Percentiles rank a stretch among this genome's conserved stretches.
These are phyloP conservation scores for Rugonectria rugulosa DNA, from an alignment of 2,329 filamentous ascomycete species.

Conservation along the genomic window DNA sequence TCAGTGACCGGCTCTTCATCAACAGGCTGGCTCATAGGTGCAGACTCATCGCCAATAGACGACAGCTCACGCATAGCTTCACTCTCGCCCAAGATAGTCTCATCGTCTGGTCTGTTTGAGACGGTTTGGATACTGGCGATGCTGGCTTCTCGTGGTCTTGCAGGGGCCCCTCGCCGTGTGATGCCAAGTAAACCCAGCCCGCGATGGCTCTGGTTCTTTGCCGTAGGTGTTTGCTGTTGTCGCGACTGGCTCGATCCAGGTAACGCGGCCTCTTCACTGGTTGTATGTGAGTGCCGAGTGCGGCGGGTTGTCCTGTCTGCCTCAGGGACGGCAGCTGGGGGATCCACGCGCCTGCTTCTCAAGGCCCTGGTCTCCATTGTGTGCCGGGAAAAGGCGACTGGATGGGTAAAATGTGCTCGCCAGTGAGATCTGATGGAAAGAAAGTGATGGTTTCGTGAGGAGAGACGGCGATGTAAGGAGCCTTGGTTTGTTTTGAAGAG, in stretches of 20 bases:
- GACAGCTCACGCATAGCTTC: constrained; percentile 4
- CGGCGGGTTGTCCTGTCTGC: constrained; percentile 25
- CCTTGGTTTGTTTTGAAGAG: constrained; percentile 15
- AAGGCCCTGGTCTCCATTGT: constrained; percentile 32
- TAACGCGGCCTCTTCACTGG: not conserved
- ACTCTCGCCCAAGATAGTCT: constrained; percentile 28
- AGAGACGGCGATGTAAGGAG: not conserved
- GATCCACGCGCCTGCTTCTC: constrained; percentile 21
- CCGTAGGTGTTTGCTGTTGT: not conserved
- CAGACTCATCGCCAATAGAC: constrained; percentile 10
- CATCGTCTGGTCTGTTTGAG: constrained; percentile 33
- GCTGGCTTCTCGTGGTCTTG: constrained; percentile 18
- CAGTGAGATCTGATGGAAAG: not conserved
- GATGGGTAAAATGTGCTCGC: not conserved
- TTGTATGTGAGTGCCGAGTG: constrained; percentile 18
- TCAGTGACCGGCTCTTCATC: constrained; percentile 17
- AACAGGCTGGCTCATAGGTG: not conserved
- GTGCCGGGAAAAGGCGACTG: not conserved
- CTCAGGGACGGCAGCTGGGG: constrained; percentile 12
- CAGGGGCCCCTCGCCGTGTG: constrained; percentile 36
- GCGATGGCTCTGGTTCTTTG: not conserved
- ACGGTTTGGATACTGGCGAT: constrained; percentile 28
- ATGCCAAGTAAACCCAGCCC: constrained; percentile 20
- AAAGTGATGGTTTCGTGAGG: constrained; percentile 2
- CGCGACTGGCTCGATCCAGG: constrained; percentile 1